These are phyloP conservation scores for Aotearoamyces nothofagi DNA, from an alignment of 2,329 filamentous ascomycete species.

Conservation along the genomic window DNA sequence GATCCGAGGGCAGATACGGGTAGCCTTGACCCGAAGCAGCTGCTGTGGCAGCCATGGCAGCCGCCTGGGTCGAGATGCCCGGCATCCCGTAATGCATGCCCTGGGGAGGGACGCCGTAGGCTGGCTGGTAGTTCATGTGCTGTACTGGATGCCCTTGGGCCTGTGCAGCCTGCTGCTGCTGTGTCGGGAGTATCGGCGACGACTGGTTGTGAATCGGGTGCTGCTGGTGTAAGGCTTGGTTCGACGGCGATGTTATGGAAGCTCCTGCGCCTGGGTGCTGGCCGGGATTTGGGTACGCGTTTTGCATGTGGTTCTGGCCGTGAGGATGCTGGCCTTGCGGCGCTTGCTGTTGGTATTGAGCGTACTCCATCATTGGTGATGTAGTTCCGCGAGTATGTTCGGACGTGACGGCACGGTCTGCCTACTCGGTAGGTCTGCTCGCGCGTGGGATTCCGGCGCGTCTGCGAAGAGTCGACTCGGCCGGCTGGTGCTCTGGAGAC, in stretches of 20 bases:
- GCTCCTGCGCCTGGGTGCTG: slow-evolving; percentile 32
- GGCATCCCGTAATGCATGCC: slow-evolving; percentile 74
- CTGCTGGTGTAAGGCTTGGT: slow-evolving; percentile 50
- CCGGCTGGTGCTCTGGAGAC: too few relatives aligned
- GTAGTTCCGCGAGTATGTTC: too few relatives aligned
- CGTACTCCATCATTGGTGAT: slow-evolving; percentile 54
- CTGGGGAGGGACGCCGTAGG: slow-evolving; percentile 58
- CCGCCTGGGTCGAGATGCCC: slow-evolving; percentile 56
- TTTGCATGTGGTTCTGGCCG: slow-evolving; percentile 37
- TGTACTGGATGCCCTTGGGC: slow-evolving; percentile 43
- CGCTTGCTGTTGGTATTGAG: slow-evolving; percentile 54
- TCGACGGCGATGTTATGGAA: slow-evolving; percentile 57
- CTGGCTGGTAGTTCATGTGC: slow-evolving; percentile 68
- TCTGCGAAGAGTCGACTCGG: too few relatives aligned
- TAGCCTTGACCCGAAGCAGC: slow-evolving; percentile 66
- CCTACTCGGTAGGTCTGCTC: too few relatives aligned
- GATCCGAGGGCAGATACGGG: slow-evolving; percentile 59
- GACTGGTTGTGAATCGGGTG: slow-evolving; percentile 44
- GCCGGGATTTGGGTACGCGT: slow-evolving; percentile 46
- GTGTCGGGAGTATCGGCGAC: slow-evolving; percentile 67
- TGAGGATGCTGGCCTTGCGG: slow-evolving; percentile 43
- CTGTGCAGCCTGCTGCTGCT: slow-evolving; percentile 54
- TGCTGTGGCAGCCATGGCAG: slow-evolving; percentile 83
- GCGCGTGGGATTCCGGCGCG: too few relatives aligned
- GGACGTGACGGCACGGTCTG: too few relatives aligned